Percentiles rank a stretch among this genome's conserved stretches.
Conservation (phyloP, 345 rosid genomes). For the Combretum micranthum region DNA sequence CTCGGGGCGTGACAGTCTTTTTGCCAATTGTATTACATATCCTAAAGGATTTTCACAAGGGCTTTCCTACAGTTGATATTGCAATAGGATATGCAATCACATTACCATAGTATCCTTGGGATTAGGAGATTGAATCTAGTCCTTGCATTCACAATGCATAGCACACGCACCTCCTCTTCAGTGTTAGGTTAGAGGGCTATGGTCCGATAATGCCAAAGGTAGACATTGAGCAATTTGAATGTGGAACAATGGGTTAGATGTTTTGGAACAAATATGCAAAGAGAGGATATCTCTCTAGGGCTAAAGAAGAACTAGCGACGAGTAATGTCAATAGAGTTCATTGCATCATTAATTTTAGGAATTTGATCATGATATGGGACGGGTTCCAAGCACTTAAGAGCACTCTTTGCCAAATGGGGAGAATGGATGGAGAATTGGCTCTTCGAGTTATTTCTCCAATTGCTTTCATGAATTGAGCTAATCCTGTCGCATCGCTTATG, state of each 20-base stretch:
- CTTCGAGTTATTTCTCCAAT: conserved; percentile 12
- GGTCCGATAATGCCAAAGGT: conserved; percentile 21
- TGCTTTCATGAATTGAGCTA: conserved; percentile 9
- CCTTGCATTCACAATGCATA: neutral
- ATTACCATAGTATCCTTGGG: conserved; percentile 25
- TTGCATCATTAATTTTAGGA: neutral
- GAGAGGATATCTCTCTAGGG: neutral
- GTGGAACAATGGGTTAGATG: conserved; percentile 4
- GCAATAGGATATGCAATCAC: conserved; percentile 5
- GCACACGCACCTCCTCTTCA: conserved; percentile 6
- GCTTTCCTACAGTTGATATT: neutral
- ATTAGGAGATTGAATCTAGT: conserved; percentile 1
- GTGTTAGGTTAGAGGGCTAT: conserved; percentile 12
- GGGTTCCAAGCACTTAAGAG: conserved; percentile 4
- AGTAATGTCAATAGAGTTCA: neutral
- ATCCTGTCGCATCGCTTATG: conserved; percentile 9
- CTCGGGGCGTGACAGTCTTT: no score
- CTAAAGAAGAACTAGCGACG: conserved; percentile 18
- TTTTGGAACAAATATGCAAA: conserved; percentile 4
- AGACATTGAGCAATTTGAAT: conserved; percentile 13
- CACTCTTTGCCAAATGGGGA: conserved; percentile 8
- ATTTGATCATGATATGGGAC: neutral
- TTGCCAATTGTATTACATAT: conserved; percentile 1
- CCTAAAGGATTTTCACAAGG: conserved; percentile 6
- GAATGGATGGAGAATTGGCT: conserved; percentile 2